Evolutionary conservation across 1,284 basidiomycete species (phyloP), one percentile per base, ranked within the genome.

Genomic region (Melampsora larici-populina): DNA sequence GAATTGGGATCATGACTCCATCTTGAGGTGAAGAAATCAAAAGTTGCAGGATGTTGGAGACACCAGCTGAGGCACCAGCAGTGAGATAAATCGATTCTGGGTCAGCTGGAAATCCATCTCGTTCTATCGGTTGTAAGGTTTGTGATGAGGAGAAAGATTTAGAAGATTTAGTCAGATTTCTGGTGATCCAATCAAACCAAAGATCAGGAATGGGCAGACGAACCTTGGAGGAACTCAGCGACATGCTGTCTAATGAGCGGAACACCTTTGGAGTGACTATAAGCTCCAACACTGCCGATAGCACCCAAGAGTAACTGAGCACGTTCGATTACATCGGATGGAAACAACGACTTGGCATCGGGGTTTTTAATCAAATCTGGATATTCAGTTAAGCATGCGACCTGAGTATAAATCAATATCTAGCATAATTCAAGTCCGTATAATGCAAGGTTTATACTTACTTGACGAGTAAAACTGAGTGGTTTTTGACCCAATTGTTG

Each of bases 401-500:
- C 88, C 92, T 94, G 81, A 6, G 71, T 24, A 49, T 48, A 58
- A 24, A 58, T 68, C 24, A 43, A 46, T 40, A 60, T 60, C 24
- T 8, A 40, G n/a, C n/a, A n/a, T n/a, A n/a, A n/a, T n/a, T n/a
- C n/a, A 46, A 15, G 24, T 33, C 9, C 15, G n/a, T 6, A 51
- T 58, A 24, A 29, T 69, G 17, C 17, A 69, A 17, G 40, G 15
- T n/a, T 58, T 33, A 13, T 66, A 84, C 88, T 79, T 80, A 91
- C 92, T 90, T 99, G 96, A 79, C 96, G 88, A 82, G 90, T 89
- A 85, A 93, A 99, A 9, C 96, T 97, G 79, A 99, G 89, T 0
- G 95, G 93, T 29, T 90, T 89, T 84, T 99, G 97, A 84, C 97
- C 90, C 63, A 99, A 87, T 85, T 97, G 96, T 85, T 99, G 96